These are phyloP conservation scores for Cryptococcus wingfieldii DNA, from an alignment of 1,284 basidiomycete species.

Conservation along the genomic window DNA sequence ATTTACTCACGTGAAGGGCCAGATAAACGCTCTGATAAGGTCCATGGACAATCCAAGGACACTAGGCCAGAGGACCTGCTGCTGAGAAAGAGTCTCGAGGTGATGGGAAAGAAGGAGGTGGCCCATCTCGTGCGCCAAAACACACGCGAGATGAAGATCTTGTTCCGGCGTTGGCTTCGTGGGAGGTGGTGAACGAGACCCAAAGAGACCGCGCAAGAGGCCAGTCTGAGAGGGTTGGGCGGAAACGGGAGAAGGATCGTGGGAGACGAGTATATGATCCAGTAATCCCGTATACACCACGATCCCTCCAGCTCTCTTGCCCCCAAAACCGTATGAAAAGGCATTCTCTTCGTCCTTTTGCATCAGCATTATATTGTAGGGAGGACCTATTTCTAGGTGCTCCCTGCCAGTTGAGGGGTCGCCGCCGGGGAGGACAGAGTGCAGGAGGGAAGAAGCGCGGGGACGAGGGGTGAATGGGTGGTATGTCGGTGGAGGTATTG, in stretches of 20 bases:
- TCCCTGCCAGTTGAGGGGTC: constrained; percentile 29
- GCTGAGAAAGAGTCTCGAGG: constrained; percentile 77
- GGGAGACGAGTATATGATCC: constrained; percentile 61
- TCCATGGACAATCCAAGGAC: constrained; percentile 71
- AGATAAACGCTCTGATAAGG: constrained; percentile 67
- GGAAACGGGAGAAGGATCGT: constrained; percentile 17
- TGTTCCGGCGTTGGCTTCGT: constrained; percentile 58
- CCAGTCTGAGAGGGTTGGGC: constrained; percentile 15
- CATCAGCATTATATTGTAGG: constrained; percentile 78
- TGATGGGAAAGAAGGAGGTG: constrained; percentile 84
- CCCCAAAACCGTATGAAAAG: constrained; percentile 86
- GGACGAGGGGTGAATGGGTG: constrained; percentile 46
- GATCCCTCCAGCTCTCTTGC: constrained; percentile 79
- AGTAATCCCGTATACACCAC: constrained; percentile 85
- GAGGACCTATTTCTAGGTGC: constrained; percentile 61
- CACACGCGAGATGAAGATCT: constrained; percentile 73
- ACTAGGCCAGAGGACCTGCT: constrained; percentile 73
- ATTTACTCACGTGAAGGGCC: constrained; percentile 63
- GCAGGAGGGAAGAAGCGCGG: constrained; percentile 39
- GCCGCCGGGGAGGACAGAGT: constrained; percentile 39
- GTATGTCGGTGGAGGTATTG: constrained; percentile 33
- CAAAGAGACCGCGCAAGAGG: constrained; percentile 22
- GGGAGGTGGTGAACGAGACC: constrained; percentile 23
- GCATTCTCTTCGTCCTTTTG: constrained; percentile 77
- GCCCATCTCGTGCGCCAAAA: constrained; percentile 81